A percentile compares a stretch with the other conserved stretches of the same genome.
These are phyloP conservation scores for Penicillium olsonii DNA, from an alignment of 2,329 filamentous ascomycete species.

Conservation along the genomic window DNA sequence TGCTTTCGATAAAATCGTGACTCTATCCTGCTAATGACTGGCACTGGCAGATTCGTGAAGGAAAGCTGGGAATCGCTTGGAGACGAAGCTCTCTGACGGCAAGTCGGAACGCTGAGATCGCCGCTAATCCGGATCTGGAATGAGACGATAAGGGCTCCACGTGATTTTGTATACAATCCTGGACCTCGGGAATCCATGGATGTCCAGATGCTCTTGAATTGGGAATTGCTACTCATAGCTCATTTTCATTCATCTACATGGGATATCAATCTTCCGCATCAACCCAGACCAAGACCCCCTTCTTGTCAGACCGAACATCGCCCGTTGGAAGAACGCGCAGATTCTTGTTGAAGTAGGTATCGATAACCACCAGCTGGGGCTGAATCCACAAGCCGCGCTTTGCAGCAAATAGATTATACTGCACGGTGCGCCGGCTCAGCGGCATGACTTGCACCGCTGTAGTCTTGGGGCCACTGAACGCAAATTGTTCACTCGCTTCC, in stretches of 20 bases:
- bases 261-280: conserved; percentile 38
- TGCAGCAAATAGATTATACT: conserved; percentile 73
- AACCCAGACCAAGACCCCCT: conserved; percentile 49
- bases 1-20: background rate
- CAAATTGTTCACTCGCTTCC: conserved; percentile 91
- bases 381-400: conserved; percentile 65
- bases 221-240: too few relatives aligned
- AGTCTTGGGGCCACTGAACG: conserved; percentile 85
- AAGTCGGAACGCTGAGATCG: conserved; percentile 22
- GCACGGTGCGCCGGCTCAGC: conserved; percentile 71
- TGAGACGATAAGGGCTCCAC: conserved; percentile 27
- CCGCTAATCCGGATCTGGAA: conserved; percentile 23
- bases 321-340: conserved; percentile 78
- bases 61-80: conserved; percentile 5
- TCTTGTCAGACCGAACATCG: conserved; percentile 61
- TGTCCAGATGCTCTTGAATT: too few relatives aligned
- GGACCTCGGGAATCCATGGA: background rate
- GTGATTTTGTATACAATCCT: conserved; percentile 13
- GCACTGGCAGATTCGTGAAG: background rate
- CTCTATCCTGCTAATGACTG: background rate
- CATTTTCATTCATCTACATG: conserved; percentile 4
- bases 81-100: conserved; percentile 26
- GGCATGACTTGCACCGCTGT: conserved; percentile 79
- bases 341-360: conserved; percentile 92
- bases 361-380: conserved; percentile 75